Percentiles rank a stretch among this genome's conserved stretches.
Conservation (phyloP, 495 filamentous ascomycete genomes). For the Wilcoxina mikolae region DNA sequence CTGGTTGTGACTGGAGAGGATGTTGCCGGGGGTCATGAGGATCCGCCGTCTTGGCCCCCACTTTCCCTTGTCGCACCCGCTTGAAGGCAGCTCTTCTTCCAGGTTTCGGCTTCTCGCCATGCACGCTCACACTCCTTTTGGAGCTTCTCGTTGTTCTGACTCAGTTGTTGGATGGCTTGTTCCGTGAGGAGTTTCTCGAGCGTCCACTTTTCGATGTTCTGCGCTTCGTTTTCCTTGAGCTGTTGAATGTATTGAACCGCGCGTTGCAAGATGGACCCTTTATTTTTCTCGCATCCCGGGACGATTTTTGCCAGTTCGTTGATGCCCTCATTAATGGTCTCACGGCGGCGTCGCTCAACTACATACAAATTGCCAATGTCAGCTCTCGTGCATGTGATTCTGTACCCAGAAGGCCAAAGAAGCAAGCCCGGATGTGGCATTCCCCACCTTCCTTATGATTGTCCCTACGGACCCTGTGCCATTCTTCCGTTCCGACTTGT, state of each 20-base stretch:
- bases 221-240: conserved; percentile 82
- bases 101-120: conserved; percentile 64
- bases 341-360: conserved; percentile 94
- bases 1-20: not conserved
- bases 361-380: conserved; percentile 2
- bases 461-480: conserved; percentile 93
- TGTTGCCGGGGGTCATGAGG: conserved; percentile 23
- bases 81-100: conserved; percentile 67
- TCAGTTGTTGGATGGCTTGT: conserved; percentile 85
- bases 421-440: conserved; percentile 3
- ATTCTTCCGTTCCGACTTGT: conserved; percentile 86
- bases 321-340: conserved; percentile 98
- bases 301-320: conserved; percentile 97
- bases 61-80: conserved; percentile 44
- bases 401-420: too few species aligned
- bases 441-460: conserved; percentile 94
- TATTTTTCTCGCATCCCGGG: conserved; percentile 97
- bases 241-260: conserved; percentile 89
- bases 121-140: conserved; percentile 62
- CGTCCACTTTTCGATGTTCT: conserved; percentile 93
- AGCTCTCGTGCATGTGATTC: not conserved
- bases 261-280: conserved; percentile 87
- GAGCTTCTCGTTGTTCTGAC: conserved; percentile 72
- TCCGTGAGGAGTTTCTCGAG: conserved; percentile 88
- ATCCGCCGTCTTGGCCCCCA: conserved; percentile 21